These are phyloP conservation scores for Pleurotus citrinopileatus DNA, from an alignment of 768 basidiomycete genomes.

Conservation along the genomic window DNA sequence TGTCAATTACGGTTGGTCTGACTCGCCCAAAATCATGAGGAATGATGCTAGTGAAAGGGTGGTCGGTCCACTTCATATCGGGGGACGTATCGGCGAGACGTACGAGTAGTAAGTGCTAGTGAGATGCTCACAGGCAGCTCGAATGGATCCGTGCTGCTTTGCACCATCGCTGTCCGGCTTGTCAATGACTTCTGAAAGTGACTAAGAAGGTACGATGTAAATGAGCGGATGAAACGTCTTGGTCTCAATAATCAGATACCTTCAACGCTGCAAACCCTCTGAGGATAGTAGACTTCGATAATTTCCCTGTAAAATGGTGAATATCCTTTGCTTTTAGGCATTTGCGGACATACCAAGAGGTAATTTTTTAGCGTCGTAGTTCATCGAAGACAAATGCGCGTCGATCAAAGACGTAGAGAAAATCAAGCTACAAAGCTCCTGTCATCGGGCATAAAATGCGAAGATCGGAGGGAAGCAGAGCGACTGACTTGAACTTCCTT, in stretches of 20 bases:
- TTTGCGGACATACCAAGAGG: conserved; percentile 49
- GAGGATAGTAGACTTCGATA: conserved; percentile 58
- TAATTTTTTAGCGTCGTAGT: conserved; percentile 64
- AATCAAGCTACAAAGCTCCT: conserved; percentile 49
- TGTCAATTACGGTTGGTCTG: conserved; percentile 43
- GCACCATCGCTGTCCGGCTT: conserved; percentile 39
- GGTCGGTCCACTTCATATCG: no score
- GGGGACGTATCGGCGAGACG: conserved; percentile 13
- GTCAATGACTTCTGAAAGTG: conserved; percentile 50
- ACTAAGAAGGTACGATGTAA: conserved; percentile 19
- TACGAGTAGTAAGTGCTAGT: conserved; percentile 58
- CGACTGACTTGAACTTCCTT: conserved; percentile 41
- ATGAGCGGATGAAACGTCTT: conserved; percentile 8
- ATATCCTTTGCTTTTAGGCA: no score
- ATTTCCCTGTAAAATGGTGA: conserved; percentile 43
- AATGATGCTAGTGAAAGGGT: conserved; percentile 59
- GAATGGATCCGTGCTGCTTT: conserved; percentile 31
- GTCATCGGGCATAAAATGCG: not conserved
- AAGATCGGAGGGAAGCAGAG: not conserved
- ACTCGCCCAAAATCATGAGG: conserved; percentile 59
- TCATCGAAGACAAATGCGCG: conserved; percentile 56
- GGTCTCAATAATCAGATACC: conserved; percentile 24
- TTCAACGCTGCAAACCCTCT: conserved; percentile 59
- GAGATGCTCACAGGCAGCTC: conserved; percentile 41
- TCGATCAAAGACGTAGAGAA: conserved; percentile 55